These are phyloP conservation scores for Raffaelea deltoideospora DNA, from an alignment of 2,329 filamentous ascomycete species.

Conservation along the genomic window DNA sequence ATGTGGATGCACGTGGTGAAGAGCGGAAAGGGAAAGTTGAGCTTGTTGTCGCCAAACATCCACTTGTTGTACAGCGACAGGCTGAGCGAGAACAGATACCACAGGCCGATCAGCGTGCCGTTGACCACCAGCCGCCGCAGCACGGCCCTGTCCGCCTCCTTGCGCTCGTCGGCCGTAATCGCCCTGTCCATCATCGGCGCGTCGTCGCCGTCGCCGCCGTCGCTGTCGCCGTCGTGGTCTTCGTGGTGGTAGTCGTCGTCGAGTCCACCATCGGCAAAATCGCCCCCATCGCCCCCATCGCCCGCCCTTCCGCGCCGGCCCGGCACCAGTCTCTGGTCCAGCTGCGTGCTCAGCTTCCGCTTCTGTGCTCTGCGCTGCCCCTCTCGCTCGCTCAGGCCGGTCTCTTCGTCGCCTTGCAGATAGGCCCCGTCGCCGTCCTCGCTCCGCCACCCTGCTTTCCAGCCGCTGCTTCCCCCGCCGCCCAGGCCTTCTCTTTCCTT, in stretches of 20 bases:
- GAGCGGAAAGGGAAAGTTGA: slow-evolving; percentile 86
- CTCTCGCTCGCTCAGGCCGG: slow-evolving; percentile 63
- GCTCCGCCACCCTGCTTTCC: slow-evolving; percentile 17
- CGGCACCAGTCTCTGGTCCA: slow-evolving; percentile 55
- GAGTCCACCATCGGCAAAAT: neutral
- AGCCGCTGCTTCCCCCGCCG: slow-evolving; percentile 31
- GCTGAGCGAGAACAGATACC: slow-evolving; percentile 83
- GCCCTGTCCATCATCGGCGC: too few species aligned
- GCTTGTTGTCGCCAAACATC: slow-evolving; percentile 83
- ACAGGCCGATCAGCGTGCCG: slow-evolving; percentile 65
- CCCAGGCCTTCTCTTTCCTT: neutral
- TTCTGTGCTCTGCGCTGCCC: slow-evolving; percentile 51
- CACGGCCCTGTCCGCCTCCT: slow-evolving; percentile 61
- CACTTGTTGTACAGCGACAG: slow-evolving; percentile 99
- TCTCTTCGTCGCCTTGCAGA: slow-evolving; percentile 75
- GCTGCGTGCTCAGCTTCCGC: slow-evolving; percentile 49
- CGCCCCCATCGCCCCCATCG: neutral
- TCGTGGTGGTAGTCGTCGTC: neutral
- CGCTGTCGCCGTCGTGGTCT: neutral
- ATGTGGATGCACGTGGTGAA: slow-evolving; percentile 95
- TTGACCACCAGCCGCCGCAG: slow-evolving; percentile 58
- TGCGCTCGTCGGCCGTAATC: slow-evolving; percentile 56
- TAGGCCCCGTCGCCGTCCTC: slow-evolving; percentile 59
- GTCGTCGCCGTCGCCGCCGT: neutral
- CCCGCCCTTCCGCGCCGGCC: slow-evolving; percentile 18